These are phyloP conservation scores for Beauveria australis DNA, from an alignment of 2,329 filamentous ascomycete species.

Conservation along the genomic window DNA sequence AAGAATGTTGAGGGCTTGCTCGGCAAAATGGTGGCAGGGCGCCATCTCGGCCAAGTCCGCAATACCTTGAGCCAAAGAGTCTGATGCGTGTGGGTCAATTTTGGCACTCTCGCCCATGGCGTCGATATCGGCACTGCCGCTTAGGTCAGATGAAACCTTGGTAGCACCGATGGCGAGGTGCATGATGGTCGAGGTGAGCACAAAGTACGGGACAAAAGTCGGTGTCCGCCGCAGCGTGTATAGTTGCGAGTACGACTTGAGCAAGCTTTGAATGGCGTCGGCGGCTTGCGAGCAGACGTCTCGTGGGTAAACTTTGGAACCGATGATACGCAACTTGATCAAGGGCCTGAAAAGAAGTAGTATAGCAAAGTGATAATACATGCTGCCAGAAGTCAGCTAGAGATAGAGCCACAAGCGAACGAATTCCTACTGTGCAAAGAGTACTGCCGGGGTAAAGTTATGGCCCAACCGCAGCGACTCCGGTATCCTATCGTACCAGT, in stretches of 20 bases:
- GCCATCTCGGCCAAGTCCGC: constrained; percentile 53
- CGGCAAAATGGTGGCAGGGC: constrained; percentile 51
- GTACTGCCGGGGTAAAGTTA: constrained; percentile 63
- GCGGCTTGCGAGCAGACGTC: constrained; percentile 58
- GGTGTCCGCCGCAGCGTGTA: constrained; percentile 52
- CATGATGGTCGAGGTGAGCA: constrained; percentile 54
- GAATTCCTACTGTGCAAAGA: constrained; percentile 60
- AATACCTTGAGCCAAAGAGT: constrained; percentile 45
- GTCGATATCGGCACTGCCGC: constrained; percentile 15
- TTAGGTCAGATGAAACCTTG: constrained; percentile 15
- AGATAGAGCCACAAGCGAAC: not conserved
- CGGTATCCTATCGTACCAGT: constrained; percentile 64
- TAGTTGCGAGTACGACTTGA: constrained; percentile 48
- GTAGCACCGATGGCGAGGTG: constrained; percentile 46
- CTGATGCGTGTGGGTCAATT: constrained; percentile 31
- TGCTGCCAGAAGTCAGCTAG: constrained; percentile 31
- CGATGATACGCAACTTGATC: constrained; percentile 55
- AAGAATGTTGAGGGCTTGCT: constrained; percentile 52
- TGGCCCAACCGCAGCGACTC: constrained; percentile 55
- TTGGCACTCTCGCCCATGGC: constrained; percentile 26
- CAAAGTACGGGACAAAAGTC: constrained; percentile 54
- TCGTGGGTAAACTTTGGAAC: constrained; percentile 53
- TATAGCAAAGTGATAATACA: constrained; percentile 65
- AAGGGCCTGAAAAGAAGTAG: constrained; percentile 66
- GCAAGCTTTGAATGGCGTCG: constrained; percentile 48